These are phyloP conservation scores for Euphrasia arctica DNA, from an alignment of 305 asterid species.

Conservation along the genomic window DNA sequence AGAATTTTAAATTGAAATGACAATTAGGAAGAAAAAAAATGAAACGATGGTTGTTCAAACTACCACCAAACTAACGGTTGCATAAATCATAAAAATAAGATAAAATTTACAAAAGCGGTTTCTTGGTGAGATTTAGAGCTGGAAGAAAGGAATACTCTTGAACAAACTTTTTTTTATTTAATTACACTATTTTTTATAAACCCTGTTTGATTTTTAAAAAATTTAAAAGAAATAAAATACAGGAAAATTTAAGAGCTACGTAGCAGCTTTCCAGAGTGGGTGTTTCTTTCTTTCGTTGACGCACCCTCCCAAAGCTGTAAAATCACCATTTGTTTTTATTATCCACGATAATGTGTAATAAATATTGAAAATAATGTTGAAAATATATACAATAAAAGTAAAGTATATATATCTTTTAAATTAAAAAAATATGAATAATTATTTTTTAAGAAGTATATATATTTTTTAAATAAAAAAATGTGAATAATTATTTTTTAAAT, in stretches of 20 bases:
- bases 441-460: too few species aligned
- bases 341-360: too few species aligned
- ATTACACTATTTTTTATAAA: background rate
- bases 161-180: background rate
- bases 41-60: constrained; percentile 18
- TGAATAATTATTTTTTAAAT: too few species aligned
- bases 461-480: too few species aligned
- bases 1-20: constrained; percentile 10
- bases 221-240: background rate
- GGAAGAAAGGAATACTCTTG: constrained; percentile 29
- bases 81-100: constrained; percentile 1
- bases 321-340: background rate
- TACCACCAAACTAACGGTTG: constrained; percentile 22
- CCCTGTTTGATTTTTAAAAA: background rate
- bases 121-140: constrained; percentile 22
- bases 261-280: background rate
- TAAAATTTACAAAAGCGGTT: constrained; percentile 10
- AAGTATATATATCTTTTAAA: too few species aligned
- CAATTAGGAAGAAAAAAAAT: constrained; percentile 3
- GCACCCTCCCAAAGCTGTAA: background rate
- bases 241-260: background rate
- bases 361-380: too few species aligned
- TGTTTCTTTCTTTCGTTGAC: background rate
- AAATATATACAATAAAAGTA: too few species aligned
- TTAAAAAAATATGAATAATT: too few species aligned